These are phyloP conservation scores for Alternaria viburni DNA, from an alignment of 2,329 filamentous ascomycete species.

Conservation along the genomic window DNA sequence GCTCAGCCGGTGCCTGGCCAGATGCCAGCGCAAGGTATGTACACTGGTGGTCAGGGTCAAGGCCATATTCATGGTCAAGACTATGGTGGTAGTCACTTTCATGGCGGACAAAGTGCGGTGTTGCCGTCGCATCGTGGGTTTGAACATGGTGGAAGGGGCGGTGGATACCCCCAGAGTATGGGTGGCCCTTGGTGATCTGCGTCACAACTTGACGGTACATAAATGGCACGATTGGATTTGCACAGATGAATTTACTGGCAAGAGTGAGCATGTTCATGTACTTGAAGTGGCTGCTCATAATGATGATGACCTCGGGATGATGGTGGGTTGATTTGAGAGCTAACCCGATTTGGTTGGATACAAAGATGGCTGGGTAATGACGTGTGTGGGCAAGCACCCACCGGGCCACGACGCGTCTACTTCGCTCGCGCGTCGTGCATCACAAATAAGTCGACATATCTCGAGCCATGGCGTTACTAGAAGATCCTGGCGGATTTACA, in stretches of 20 bases:
- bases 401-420: background rate
- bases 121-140: background rate
- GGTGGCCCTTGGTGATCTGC: constrained; percentile 8
- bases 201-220: background rate
- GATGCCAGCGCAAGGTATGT: constrained; percentile 2
- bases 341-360: background rate
- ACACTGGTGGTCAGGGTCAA: background rate
- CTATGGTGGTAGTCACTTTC: background rate
- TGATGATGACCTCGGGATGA: no score
- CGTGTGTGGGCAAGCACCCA: background rate
- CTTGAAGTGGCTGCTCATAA: background rate
- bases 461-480: background rate
- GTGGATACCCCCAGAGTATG: constrained; percentile 13
- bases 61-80: background rate
- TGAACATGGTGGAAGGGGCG: background rate
- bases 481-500: background rate
- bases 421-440: background rate
- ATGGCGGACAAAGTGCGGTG: background rate
- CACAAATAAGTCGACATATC: background rate
- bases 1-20: constrained; percentile 1
- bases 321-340: background rate
- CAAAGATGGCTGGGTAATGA: background rate
- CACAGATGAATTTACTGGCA: background rate
- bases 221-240: background rate
- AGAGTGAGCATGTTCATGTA: background rate